Conservation (phyloP, 306 rosid genomes). For the Spatholobus suberectus region DNA sequence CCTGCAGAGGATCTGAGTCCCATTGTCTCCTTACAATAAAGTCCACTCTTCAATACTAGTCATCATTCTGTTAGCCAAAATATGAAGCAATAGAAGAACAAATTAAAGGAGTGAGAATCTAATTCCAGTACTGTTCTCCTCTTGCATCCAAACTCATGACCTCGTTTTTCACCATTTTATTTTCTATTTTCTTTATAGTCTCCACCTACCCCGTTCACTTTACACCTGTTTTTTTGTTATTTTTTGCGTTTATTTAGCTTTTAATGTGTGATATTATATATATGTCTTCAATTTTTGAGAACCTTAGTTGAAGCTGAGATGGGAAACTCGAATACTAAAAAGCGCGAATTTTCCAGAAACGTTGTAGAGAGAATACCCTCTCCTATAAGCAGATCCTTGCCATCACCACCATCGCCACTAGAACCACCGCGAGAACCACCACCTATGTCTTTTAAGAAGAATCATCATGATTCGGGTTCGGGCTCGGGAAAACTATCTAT, state of each 20-base stretch:
- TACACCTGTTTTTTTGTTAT: background rate
- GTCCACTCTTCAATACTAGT: too few relatives aligned
- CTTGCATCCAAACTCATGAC: too few relatives aligned
- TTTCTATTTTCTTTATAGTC: too few relatives aligned
- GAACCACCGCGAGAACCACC: background rate
- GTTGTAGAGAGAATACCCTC: background rate
- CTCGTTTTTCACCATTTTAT: too few relatives aligned
- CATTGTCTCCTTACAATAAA: too few relatives aligned
- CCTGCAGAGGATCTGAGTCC: too few relatives aligned
- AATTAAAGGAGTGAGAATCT: background rate
- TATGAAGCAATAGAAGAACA: background rate
- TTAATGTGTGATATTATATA: too few relatives aligned
- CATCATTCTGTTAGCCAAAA: too few relatives aligned
- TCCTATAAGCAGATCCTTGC: background rate
- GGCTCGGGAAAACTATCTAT: background rate
- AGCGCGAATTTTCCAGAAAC: background rate
- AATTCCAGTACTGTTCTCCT: background rate
- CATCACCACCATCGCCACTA: background rate
- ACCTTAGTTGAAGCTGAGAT: slow-evolving; percentile 24
- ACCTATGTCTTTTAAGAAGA: background rate
- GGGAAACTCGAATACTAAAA: slow-evolving; percentile 34
- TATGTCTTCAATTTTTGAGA: background rate
- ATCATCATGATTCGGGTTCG: background rate
- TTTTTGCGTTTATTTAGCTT: too few relatives aligned
- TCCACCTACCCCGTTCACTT: background rate